Evolutionary conservation across 495 filamentous ascomycete genomes (phyloP).

Genomic region (Aspergillus wentii): DNA sequence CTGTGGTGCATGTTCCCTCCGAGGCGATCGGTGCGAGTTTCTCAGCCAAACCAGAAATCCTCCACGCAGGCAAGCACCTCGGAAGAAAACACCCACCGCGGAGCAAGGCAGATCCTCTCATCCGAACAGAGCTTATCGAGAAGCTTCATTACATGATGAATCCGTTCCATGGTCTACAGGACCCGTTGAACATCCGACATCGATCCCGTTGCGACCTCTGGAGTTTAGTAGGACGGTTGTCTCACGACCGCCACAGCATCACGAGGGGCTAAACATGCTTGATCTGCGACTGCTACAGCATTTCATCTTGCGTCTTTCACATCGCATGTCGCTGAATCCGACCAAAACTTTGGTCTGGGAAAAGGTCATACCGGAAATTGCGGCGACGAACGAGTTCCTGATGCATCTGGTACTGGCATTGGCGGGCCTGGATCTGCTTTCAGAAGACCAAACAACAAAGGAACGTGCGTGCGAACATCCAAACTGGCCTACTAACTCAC

Average conservation of each 20-base stretch:
- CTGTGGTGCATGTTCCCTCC: conserved; percentile 17
- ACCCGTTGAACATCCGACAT: no score
- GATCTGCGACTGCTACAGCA: conserved; percentile 17
- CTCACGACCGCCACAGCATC: not conserved
- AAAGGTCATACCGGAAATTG: conserved; percentile 13
- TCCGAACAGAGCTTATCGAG: no score
- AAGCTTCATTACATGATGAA: no score
- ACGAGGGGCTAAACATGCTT: conserved; percentile 12
- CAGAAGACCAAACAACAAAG: not conserved
- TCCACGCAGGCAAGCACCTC: no score
- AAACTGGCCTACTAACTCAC: no score
- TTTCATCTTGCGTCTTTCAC: no score
- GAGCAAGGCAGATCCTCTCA: no score
- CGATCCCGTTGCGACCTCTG: no score
- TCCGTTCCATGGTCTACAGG: no score
- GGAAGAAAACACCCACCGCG: no score
- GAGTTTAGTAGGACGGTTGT: no score
- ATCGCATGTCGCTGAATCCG: conserved; percentile 12
- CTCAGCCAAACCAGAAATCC: conserved; percentile 3
- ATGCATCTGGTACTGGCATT: conserved; percentile 17
- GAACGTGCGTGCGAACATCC: no score
- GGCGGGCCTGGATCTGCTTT: conserved; percentile 16
- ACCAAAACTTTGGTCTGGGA: conserved; percentile 14
- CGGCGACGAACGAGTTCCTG: conserved; percentile 5
- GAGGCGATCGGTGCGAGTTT: conserved; percentile 12